phyloP scores from a whole-genome alignment of 208 protist genomes.

The Crithidia thermophila region DNA sequence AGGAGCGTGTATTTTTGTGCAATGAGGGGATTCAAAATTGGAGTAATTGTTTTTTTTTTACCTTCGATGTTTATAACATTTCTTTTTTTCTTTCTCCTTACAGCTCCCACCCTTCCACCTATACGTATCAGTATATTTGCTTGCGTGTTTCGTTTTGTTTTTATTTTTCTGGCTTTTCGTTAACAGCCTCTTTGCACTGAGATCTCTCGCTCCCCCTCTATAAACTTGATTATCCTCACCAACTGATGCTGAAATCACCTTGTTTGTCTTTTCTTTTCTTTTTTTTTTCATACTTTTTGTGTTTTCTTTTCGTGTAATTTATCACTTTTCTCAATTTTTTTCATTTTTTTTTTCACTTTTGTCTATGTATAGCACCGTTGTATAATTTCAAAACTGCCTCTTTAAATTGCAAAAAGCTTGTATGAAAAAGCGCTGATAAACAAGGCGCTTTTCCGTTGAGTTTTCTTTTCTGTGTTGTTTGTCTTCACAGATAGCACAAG shows the following conservation, averaged over 20 bases:
- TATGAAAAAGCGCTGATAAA: neutral
- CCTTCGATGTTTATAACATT: too few relatives aligned
- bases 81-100: slow-evolving; percentile 1
- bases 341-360: neutral
- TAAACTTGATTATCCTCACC: too few relatives aligned
- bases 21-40: too few relatives aligned
- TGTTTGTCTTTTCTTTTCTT: slow-evolving; percentile 17
- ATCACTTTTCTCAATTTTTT: neutral
- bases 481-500: too few relatives aligned
- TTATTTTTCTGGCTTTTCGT: neutral
- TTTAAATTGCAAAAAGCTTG: too few relatives aligned
- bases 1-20: neutral
- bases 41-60: too few relatives aligned
- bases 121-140: slow-evolving; percentile 2
- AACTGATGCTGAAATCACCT: too few relatives aligned
- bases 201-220: neutral
- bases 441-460: neutral
- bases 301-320: slow-evolving; percentile 17
- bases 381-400: neutral
- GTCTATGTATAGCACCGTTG: neutral
- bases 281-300: slow-evolving; percentile 20
- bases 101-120: too few relatives aligned
- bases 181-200: neutral
- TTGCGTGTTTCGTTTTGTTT: slow-evolving; percentile 1
- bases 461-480: neutral